Percentiles rank a stretch among this genome's conserved stretches.
Evolutionary conservation across 345 rosid genomes (phyloP).

Genomic region (Angophora floribunda): DNA sequence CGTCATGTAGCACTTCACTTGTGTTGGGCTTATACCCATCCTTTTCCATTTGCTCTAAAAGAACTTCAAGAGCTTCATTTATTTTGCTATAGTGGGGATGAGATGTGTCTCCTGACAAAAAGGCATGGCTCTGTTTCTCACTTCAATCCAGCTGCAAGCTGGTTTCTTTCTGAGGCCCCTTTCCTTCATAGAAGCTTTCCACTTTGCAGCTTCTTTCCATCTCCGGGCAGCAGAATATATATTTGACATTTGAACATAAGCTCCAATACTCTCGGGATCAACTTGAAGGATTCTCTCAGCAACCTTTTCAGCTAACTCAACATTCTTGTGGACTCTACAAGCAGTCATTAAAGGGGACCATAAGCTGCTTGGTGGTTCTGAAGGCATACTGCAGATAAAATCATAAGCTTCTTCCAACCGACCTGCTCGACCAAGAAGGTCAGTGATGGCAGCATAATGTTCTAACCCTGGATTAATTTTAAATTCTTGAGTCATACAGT

Average conservation of each 20-base stretch:
- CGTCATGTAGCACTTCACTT: conserved; percentile 58
- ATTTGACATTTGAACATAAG: conserved; percentile 66
- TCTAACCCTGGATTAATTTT: conserved; percentile 60
- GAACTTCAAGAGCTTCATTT: conserved; percentile 28
- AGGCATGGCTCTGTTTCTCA: conserved; percentile 54
- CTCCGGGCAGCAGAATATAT: conserved; percentile 57
- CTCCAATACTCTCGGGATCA: conserved; percentile 67
- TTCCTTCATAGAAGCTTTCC: conserved; percentile 37
- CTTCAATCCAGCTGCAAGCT: conserved; percentile 85
- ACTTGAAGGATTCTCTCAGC: conserved; percentile 37
- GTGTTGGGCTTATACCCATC: conserved; percentile 70
- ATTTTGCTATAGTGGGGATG: conserved; percentile 42
- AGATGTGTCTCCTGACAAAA: conserved; percentile 65
- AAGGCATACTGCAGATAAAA: conserved; percentile 38
- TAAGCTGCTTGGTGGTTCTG: conserved; percentile 42
- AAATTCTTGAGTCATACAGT: conserved; percentile 41
- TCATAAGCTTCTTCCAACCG: conserved; percentile 71
- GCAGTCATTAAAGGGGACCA: conserved; percentile 73
- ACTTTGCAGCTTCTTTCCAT: conserved; percentile 52
- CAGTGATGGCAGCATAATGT: conserved; percentile 80
- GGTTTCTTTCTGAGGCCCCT: conserved; percentile 59
- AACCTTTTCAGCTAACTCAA: conserved; percentile 67
- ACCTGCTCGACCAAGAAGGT: conserved; percentile 88
- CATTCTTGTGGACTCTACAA: conserved; percentile 67
- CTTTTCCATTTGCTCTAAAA: conserved; percentile 49